Base-by-base conservation (phyloP, 2,329 filamentous ascomycete species). In the Pseudogymnoascus sp. region DNA sequence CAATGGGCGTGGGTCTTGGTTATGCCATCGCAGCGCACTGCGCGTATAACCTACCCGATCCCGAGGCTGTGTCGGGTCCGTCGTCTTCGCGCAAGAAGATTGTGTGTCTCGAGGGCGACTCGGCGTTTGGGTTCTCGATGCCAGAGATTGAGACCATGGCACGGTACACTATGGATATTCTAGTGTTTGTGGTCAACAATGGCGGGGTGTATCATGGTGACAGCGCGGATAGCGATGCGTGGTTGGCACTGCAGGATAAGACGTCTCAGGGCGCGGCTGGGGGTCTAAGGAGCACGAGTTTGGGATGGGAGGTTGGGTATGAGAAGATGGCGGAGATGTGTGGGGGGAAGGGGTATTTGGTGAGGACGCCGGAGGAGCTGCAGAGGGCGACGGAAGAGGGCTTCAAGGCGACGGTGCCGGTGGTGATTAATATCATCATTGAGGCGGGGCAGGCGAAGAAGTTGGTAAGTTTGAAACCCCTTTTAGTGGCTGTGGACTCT, bases 131-230 rank as follows among this genome's bases (percentile, higher is more conserved):
- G 0, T 84, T 84, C 68, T 82, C 78, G 3, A 76, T 77, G 0
- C 80, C 82, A 71, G 82, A 84, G 68, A 76, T 84, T 42, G 82
- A 84, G 69, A 85, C 82, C 0, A 81, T 84, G 76, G 78, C 80
- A 3, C 76, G 81, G 3, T 81, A 82, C 67, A 74, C 77, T 9
- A 83, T 84, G 74, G 80, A 82, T 47, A 75, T 82, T 4, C 69
- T 84, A 44, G 79, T 84, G 63, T 80, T 83, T 68, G 80, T 84
- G 1, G 76, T 83, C 63, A 83, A 85, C 66, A 85, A 85, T 68
- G 78, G 79, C 0, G 79, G 78, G 4, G 78, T 81, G 23, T 81
- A 80, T 70, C 77, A 80, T 61, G 79, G 78, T 2, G 78, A 80
- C 62, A 69, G 68, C 40, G 63, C 66, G 26, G 69, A 74, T 15